phyloP scores from a whole-genome alignment of 2,329 filamentous ascomycete genomes.

The Paecilomyces sp. region DNA sequence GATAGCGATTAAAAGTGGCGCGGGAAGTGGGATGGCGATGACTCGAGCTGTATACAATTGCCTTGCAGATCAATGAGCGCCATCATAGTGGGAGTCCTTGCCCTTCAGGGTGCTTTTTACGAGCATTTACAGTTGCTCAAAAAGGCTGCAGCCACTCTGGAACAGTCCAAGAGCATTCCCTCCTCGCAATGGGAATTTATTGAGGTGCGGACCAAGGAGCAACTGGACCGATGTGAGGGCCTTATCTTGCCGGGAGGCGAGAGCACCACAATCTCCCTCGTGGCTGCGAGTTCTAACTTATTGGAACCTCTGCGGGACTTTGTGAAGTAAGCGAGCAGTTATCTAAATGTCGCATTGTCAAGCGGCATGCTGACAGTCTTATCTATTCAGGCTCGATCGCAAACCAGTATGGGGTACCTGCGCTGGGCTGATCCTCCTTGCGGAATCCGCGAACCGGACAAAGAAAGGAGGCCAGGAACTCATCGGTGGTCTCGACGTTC shows the following conservation, averaged over 20 bases:
- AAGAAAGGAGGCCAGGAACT: slow-evolving; percentile 90
- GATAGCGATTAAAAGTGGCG: not conserved
- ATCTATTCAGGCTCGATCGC: slow-evolving; percentile 53
- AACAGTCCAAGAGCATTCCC: slow-evolving; percentile 10
- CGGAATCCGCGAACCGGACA: slow-evolving; percentile 77
- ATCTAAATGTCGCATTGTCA: not conserved
- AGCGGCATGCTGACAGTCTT: slow-evolving; percentile 7
- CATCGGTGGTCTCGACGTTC: slow-evolving; percentile 83
- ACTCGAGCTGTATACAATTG: not conserved
- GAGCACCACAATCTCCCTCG: slow-evolving; percentile 85
- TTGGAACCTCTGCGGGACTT: slow-evolving; percentile 81
- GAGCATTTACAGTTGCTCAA: slow-evolving; percentile 77
- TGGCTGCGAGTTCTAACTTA: slow-evolving; percentile 72
- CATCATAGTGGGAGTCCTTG: slow-evolving; percentile 56
- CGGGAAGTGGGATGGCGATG: not conserved
- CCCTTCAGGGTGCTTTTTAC: slow-evolving; percentile 86
- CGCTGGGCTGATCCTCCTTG: slow-evolving; percentile 84
- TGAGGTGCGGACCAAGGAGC: slow-evolving; percentile 68
- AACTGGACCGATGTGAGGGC: slow-evolving; percentile 69
- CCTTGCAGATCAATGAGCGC: slow-evolving; percentile 14
- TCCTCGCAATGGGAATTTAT: slow-evolving; percentile 52
- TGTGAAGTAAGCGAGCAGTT: slow-evolving; percentile 63
- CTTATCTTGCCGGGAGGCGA: slow-evolving; percentile 91
- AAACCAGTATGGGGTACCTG: slow-evolving; percentile 95
- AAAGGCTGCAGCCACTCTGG: slow-evolving; percentile 54